phyloP scores from a whole-genome alignment of 371 early-diverging fungal species.

The Mucor plumbeus region DNA sequence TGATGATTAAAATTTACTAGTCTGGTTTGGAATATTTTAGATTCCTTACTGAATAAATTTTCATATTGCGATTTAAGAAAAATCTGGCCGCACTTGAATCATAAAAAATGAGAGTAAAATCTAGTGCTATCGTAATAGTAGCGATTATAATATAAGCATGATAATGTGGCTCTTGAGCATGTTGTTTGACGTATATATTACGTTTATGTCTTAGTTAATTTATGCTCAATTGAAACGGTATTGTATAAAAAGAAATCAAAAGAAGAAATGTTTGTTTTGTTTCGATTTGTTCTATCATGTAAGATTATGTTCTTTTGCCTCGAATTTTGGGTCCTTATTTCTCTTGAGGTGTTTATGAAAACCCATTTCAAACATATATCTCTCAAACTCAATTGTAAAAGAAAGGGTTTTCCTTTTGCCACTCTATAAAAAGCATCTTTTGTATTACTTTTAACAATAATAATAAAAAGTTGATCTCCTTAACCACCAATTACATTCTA shows the following conservation, averaged over 20 bases:
- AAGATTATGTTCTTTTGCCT: not conserved
- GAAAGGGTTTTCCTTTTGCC: not conserved
- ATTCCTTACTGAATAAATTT: slow-evolving; percentile 2
- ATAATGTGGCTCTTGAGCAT: not conserved
- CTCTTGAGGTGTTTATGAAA: no score
- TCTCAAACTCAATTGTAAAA: no score
- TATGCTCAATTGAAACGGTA: not conserved
- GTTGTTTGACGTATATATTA: not conserved
- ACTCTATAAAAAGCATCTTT: not conserved
- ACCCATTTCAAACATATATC: no score
- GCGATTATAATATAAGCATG: not conserved
- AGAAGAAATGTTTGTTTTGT: not conserved
- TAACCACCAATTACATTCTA: not conserved
- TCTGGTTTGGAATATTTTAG: not conserved
- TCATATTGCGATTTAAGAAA: not conserved
- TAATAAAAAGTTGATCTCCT: not conserved
- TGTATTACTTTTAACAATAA: not conserved
- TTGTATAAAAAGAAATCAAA: not conserved
- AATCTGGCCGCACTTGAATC: not conserved
- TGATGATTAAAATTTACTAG: not conserved
- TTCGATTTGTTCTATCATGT: not conserved
- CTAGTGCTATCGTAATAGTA: no score
- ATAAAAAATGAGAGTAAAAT: not conserved
- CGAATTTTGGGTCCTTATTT: not conserved
- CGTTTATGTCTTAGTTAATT: not conserved